Base-by-base conservation (phyloP, 2,329 filamentous ascomycete genomes). In the Reticulascus tulasneorum region DNA sequence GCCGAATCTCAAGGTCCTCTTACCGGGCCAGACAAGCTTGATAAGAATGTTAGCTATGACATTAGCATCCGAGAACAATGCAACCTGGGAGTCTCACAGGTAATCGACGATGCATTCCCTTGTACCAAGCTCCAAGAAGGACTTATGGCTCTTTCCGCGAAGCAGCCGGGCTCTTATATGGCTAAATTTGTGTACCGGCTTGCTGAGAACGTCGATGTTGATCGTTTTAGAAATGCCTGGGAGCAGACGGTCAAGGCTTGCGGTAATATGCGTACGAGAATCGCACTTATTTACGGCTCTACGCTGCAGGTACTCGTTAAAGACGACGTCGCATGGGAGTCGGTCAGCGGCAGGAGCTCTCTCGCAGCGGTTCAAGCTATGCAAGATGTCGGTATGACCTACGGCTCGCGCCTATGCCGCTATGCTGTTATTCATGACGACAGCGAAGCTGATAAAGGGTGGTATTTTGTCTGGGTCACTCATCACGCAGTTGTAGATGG, bases 161-260 rank as follows among this genome's bases (percentile, higher is more conserved):
- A 45, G 22, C 44, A 47, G 4, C 33, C 46, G 0, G 46, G 46
- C 3, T 40, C 38, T 4, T 51, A 50, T 21, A 18, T 45, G 15
- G 23, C 21, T 9, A 19, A 33, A 25, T 12, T 20, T 33, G 8
- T 23, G 43, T 24, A 41, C 27, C 19, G 25, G 31, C 23, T 35
- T 35, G 16, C 18, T 7, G 17, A 27, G 4, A 12, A 12, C 4
- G 12, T 28, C n/a, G 32, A 35, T 21, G 13, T 35, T 6, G 23
- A 13, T 4, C 41, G 23, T 6, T 60, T 59, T 48, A 51, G 53
- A 35, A 32, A 40, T 4, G 54, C 57, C 7, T 60, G 56, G 57
- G 39, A 45, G n/a, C 20, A n/a, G 5, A 36, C 40, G 21, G 18
- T 44, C 4, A 10, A 19, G 6, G 21, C 29, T 17, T 39, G 37